Evolutionary conservation across 768 basidiomycete genomes (phyloP).

Genomic region (Leccinum variicolor): DNA sequence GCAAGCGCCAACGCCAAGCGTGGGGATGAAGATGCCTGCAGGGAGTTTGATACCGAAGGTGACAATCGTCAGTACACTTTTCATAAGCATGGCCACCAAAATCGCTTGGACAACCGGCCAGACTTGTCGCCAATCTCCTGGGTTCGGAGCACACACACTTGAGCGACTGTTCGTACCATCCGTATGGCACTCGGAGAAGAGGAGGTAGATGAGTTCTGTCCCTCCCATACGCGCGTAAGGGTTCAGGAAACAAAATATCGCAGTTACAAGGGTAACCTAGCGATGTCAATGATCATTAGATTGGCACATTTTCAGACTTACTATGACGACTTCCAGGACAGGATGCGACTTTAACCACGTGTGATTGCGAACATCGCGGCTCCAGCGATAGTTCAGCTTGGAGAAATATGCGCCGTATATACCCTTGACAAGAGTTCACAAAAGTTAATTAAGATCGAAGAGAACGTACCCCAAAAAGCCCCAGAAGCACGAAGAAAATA

Average conservation of each 20-base stretch:
- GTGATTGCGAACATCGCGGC: conserved; percentile 72
- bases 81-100: conserved; percentile 75
- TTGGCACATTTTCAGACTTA: conserved; percentile 34
- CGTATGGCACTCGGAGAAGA: conserved; percentile 81
- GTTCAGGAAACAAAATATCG: conserved; percentile 79
- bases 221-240: conserved; percentile 92
- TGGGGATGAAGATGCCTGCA: conserved; percentile 96
- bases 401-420: conserved; percentile 94
- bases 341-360: conserved; percentile 83
- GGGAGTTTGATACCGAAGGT: conserved; percentile 93
- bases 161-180: conserved; percentile 53
- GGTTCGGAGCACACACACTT: conserved; percentile 70
- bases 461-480: conserved; percentile 76
- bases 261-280: conserved; percentile 77
- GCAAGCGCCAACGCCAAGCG: conserved; percentile 91
- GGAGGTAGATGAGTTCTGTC: conserved; percentile 89
- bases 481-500: conserved; percentile 78
- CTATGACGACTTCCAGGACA: conserved; percentile 76
- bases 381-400: conserved; percentile 88
- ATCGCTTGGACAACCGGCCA: conserved; percentile 65
- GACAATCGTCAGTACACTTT: conserved; percentile 74
- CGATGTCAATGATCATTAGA: conserved; percentile 9
- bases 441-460: conserved; percentile 1
- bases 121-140: conserved; percentile 50
- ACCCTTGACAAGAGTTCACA: conserved; percentile 49